Evolutionary conservation across 2,329 filamentous ascomycete species (phyloP).

Genomic region (Fusarium illudens): DNA sequence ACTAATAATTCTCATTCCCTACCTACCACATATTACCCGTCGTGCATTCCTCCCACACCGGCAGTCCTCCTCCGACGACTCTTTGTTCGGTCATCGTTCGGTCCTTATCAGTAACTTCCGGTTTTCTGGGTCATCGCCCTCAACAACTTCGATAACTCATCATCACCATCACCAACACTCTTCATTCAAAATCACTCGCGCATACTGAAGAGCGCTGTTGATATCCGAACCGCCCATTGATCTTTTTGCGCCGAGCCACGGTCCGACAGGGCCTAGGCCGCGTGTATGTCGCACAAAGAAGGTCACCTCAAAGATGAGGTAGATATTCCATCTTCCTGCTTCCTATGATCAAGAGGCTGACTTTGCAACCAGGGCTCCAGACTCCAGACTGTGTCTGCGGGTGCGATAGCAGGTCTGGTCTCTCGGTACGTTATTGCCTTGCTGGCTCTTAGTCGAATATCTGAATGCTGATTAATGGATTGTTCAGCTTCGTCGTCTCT

Average conservation of each 20-base stretch:
- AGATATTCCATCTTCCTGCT: slow-evolving; percentile 27
- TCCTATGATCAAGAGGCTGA: slow-evolving; percentile 10
- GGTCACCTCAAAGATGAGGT: slow-evolving; percentile 68
- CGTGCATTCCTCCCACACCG: slow-evolving; percentile 13
- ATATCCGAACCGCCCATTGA: slow-evolving; percentile 31
- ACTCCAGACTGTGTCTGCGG: slow-evolving; percentile 64
- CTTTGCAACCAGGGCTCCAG: slow-evolving; percentile 57
- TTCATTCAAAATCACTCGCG: neutral
- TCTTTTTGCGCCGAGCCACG: slow-evolving; percentile 8
- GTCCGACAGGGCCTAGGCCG: slow-evolving; percentile 34
- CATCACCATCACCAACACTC: neutral
- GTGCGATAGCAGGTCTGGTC: slow-evolving; percentile 79
- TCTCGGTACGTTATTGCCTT: slow-evolving; percentile 70
- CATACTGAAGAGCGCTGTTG: neutral
- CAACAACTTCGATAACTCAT: neutral
- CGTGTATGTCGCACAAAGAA: slow-evolving; percentile 49
- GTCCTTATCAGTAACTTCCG: slow-evolving; percentile 16
- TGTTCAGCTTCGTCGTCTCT: slow-evolving; percentile 82
- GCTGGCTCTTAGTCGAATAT: neutral
- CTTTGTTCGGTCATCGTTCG: slow-evolving; percentile 23
- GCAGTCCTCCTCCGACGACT: slow-evolving; percentile 30
- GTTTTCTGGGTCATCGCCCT: slow-evolving; percentile 51
- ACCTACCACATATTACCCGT: neutral
- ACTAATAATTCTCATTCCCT: neutral
- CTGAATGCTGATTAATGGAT: slow-evolving; percentile 21